These are phyloP conservation scores for Eucalyptus marginata DNA, from an alignment of 345 rosid species.

Conservation along the genomic window DNA sequence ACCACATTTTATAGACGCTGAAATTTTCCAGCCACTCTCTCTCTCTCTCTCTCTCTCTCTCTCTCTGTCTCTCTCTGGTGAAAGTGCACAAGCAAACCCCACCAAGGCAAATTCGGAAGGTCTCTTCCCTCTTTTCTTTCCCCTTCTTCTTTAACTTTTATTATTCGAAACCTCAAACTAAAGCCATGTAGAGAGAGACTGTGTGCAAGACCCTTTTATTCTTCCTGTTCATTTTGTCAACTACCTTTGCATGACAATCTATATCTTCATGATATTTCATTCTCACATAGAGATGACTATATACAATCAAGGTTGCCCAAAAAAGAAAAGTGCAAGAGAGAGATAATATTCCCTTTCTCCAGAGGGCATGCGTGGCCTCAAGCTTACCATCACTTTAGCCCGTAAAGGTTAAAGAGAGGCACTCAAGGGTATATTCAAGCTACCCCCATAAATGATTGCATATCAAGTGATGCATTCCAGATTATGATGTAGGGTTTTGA, in stretches of 20 bases:
- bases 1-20: background rate
- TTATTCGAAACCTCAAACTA: slow-evolving; percentile 40
- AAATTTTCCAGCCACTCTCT: background rate
- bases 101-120: slow-evolving; percentile 28
- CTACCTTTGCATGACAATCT: background rate
- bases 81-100: slow-evolving; percentile 34
- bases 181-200: slow-evolving; percentile 15
- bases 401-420: background rate
- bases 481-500: background rate
- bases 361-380: background rate
- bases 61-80: slow-evolving; percentile 12
- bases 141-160: slow-evolving; percentile 7
- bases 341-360: background rate
- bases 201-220: background rate
- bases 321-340: background rate
- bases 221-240: background rate
- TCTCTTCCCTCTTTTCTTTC: slow-evolving; percentile 5
- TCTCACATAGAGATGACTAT: background rate
- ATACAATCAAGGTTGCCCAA: background rate
- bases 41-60: background rate
- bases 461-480: background rate
- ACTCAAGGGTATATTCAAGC: background rate
- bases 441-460: background rate
- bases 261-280: background rate
- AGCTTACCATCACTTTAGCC: background rate